Evolutionary conservation across 345 rosid genomes (phyloP).

Genomic region (Melaleuca quinquenervia): DNA sequence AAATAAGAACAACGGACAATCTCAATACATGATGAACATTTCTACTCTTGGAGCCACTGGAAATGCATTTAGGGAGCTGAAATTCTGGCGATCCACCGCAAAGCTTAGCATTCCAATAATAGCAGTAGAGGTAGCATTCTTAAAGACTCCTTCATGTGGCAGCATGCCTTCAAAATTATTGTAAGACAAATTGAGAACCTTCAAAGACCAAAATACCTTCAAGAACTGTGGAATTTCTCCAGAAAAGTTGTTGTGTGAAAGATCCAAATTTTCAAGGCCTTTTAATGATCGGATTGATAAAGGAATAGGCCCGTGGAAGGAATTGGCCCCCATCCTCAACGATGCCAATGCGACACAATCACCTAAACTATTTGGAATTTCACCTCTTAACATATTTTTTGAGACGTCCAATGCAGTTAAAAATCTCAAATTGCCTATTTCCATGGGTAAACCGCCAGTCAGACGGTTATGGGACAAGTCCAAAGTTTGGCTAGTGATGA

Average conservation of each 20-base stretch:
- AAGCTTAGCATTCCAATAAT: not conserved
- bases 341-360: not conserved
- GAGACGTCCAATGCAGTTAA: not conserved
- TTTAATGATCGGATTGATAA: not conserved
- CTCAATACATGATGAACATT: not conserved
- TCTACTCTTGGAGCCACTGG: not conserved
- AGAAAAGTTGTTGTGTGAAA: not conserved
- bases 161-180: not conserved
- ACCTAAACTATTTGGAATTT: not conserved
- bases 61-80: not conserved
- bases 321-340: not conserved
- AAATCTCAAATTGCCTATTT: not conserved
- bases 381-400: not conserved
- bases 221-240: constrained; percentile 4
- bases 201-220: not conserved
- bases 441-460: not conserved
- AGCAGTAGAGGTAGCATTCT: not conserved
- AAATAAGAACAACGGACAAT: not conserved
- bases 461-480: not conserved
- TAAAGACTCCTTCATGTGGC: not conserved
- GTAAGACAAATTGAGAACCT: constrained; percentile 1
- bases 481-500: not conserved
- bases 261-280: not conserved
- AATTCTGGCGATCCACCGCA: constrained; percentile 1
- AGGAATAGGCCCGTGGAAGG: not conserved